Percentiles rank a stretch among this genome's conserved stretches.
Conservation (phyloP, 78 protist genomes). For the Polysphondylium violaceum region DNA sequence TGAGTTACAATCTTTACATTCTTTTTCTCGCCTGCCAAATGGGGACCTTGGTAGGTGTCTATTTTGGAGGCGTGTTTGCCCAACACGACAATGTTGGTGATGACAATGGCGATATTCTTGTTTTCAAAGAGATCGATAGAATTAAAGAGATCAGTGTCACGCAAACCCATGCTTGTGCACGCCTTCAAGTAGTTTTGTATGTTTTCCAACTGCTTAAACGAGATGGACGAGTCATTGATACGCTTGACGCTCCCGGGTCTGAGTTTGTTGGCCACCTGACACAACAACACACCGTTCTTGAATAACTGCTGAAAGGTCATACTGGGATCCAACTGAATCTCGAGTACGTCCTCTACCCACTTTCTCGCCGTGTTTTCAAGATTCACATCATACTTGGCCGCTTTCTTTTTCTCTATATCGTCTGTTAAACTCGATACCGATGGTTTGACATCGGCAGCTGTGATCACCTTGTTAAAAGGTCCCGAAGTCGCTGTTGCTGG, state of each 20-base stretch:
- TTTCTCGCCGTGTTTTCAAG: conserved; percentile 16
- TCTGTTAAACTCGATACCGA: conserved; percentile 24
- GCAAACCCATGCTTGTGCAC: conserved; percentile 69
- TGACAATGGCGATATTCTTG: conserved; percentile 55
- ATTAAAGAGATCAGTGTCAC: conserved; percentile 54
- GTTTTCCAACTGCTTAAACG: conserved; percentile 89
- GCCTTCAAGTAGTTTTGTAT: conserved; percentile 81
- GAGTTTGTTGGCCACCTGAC: conserved; percentile 64
- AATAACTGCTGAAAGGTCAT: conserved; percentile 14
- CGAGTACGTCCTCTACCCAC: conserved; percentile 63
- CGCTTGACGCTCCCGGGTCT: conserved; percentile 41
- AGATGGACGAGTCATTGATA: conserved; percentile 41
- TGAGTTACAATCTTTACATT: conserved; percentile 47
- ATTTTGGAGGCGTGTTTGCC: conserved; percentile 66
- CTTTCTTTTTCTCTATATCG: conserved; percentile 50
- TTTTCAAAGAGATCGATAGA: conserved; percentile 86
- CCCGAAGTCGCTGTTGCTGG: background rate
- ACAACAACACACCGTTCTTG: conserved; percentile 66
- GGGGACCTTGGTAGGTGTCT: conserved; percentile 56
- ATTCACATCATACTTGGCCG: background rate
- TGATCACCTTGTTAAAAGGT: conserved; percentile 19
- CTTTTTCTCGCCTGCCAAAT: conserved; percentile 71
- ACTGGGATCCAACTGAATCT: background rate
- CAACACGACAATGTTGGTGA: conserved; percentile 20
- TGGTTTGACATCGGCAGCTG: conserved; percentile 23